Conservation (phyloP, 805 yeast species). For the Wickerhamiella azymoides region DNA sequence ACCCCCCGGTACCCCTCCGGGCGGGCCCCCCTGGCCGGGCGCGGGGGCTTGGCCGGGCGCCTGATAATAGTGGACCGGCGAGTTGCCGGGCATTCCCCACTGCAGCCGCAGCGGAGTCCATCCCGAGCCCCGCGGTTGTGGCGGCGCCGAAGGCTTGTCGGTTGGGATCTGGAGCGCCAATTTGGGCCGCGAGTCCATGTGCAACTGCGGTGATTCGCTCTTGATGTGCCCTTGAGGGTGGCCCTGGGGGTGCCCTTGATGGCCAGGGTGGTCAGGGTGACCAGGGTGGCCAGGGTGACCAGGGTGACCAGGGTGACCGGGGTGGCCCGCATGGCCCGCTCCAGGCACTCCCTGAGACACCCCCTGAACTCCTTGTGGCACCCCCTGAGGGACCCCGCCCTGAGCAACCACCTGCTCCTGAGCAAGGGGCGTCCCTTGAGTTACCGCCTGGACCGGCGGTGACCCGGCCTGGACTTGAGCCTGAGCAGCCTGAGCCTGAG, state of each 20-base stretch:
- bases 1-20: too few species aligned
- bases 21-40: too few species aligned
- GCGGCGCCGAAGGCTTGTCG: background rate
- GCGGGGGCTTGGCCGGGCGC: background rate
- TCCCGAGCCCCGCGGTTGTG: background rate
- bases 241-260: too few species aligned
- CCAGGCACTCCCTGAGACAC: background rate
- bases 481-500: slow-evolving; percentile 1
- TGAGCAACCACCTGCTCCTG: background rate
- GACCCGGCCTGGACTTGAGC: background rate
- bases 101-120: slow-evolving; percentile 4
- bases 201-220: background rate
- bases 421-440: background rate
- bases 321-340: background rate
- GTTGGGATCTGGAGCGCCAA: slow-evolving; percentile 28
- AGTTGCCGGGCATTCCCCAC: background rate
- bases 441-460: slow-evolving; percentile 1
- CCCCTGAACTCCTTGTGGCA: background rate
- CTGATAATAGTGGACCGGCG: slow-evolving; percentile 4
- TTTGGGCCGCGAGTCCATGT: slow-evolving; percentile 22
- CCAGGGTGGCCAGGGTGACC: background rate
- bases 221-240: too few species aligned
- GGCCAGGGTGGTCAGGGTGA: too few species aligned
- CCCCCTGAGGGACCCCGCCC: background rate
- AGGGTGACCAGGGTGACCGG: too few species aligned